phyloP scores from a whole-genome alignment of 306 rosid genomes.

The Gillenia trifoliata region DNA sequence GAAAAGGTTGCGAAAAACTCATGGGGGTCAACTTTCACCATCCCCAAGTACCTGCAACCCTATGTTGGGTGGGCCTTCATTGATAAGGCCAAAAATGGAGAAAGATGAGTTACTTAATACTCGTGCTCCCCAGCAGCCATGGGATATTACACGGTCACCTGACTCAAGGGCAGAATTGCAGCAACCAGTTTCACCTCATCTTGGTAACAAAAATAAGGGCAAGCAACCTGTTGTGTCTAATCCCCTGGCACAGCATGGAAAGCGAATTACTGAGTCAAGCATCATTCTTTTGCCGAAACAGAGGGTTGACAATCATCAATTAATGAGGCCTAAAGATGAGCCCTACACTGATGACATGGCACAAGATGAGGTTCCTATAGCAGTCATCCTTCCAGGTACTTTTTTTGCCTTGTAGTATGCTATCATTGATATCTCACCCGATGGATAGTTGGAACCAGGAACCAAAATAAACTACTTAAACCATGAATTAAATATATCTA shows the following conservation, averaged over 20 bases:
- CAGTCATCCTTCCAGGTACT: constrained; percentile 61
- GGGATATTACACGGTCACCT: constrained; percentile 16
- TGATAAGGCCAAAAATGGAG: constrained; percentile 51
- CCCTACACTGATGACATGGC: constrained; percentile 50
- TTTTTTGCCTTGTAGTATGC: not conserved
- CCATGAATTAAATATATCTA: not conserved
- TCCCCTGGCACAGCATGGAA: constrained; percentile 5
- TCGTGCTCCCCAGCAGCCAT: constrained; percentile 35
- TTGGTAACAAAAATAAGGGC: constrained; percentile 50
- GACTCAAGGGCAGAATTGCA: constrained; percentile 27
- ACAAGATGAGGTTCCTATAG: constrained; percentile 46
- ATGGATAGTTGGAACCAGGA: constrained; percentile 2
- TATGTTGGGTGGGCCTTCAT: constrained; percentile 26
- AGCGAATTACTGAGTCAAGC: constrained; percentile 33
- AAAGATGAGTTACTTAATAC: constrained; percentile 27
- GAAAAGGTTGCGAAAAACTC: constrained; percentile 78
- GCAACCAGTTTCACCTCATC: constrained; percentile 21
- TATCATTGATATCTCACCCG: not conserved
- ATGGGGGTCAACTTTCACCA: constrained; percentile 36
- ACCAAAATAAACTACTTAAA: too few relatives aligned
- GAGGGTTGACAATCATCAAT: constrained; percentile 24
- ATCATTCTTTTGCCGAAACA: constrained; percentile 16
- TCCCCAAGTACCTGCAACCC: constrained; percentile 21
- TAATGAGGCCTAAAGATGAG: constrained; percentile 79
- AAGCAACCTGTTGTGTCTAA: constrained; percentile 47